Conservation (phyloP, 768 basidiomycete species). For the Termitomyces bulborhizus region DNA sequence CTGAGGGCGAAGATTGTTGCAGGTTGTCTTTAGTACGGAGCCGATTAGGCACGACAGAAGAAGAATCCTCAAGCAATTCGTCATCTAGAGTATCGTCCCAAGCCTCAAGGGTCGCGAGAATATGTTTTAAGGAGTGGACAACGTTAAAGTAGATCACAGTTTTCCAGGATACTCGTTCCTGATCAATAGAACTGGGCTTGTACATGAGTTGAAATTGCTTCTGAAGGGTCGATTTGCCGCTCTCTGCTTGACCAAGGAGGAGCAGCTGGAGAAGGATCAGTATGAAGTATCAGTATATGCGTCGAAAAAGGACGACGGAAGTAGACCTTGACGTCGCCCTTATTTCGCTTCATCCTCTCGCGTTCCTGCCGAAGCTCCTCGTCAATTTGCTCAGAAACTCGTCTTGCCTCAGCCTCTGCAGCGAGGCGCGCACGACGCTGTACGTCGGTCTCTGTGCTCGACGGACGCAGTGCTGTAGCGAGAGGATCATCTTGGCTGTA, state of each 20-base stretch:
- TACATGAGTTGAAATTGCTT: conserved; percentile 83
- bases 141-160: conserved; percentile 75
- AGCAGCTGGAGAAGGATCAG: conserved; percentile 39
- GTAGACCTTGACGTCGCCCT: conserved; percentile 68
- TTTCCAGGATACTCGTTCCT: conserved; percentile 67
- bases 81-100: conserved; percentile 60
- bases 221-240: conserved; percentile 71
- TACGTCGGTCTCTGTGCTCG: conserved; percentile 55
- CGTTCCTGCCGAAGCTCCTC: conserved; percentile 70
- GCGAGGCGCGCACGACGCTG: conserved; percentile 58
- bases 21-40: conserved; percentile 25
- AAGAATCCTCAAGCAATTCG: conserved; percentile 28
- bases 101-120: conserved; percentile 53
- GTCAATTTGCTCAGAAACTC: conserved; percentile 76
- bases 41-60: conserved; percentile 20
- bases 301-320: neutral
- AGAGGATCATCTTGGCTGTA: conserved; percentile 78
- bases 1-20: conserved; percentile 34
- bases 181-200: conserved; percentile 61
- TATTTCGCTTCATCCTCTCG: conserved; percentile 56
- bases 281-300: conserved; percentile 28
- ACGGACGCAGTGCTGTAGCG: conserved; percentile 57
- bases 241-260: conserved; percentile 76
- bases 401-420: conserved; percentile 68
- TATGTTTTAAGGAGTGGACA: conserved; percentile 63